Evolutionary conservation across 352 stramenopile genomes (phyloP), one percentile per base, ranked within the genome.

Genomic region (Pythium coloratum): DNA sequence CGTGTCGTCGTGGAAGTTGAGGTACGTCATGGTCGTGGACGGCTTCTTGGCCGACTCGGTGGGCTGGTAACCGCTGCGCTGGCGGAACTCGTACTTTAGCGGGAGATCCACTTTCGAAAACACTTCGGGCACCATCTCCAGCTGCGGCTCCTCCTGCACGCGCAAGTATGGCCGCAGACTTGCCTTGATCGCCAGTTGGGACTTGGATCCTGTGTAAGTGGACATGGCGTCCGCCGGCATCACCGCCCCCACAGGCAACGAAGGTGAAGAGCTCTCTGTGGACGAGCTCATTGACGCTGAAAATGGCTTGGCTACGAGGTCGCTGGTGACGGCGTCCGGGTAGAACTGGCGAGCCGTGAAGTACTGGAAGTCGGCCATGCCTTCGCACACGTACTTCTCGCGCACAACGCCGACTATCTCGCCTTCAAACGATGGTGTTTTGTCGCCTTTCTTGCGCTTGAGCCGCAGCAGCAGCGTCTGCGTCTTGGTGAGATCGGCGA

Each of bases 351-450:
- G 61, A 24, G 84, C 73, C 1, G 86, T 91, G 34, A 94, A 84
- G 72, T 90, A 94, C 72, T 94, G 86, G 70, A 92, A 94, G 67
- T 94, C 86, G 32, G 85, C 86, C 84, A 94, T 92, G 60, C 86
- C 86, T 71, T 94, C 83, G 61, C 86, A 93, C 50, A 93, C 83
- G 63, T 91, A 94, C 67, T 92, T 94, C 53, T 92, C 86, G 7
- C 72, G 71, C 34, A 90, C 75, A 50, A 93, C 62, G 0, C 82
- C 85, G 16, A 89, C 78, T n/a, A 93, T 72, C 28, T 89, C 63
- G 8, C 80, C 78, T 14, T 69, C 64, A 16, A 78, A 50, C 2
- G 49, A 55, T 1, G 28, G 46, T 28, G 46, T 47, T 2, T 30
- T 6, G 28, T 32, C 26, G 38, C 59, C 24, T 64, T 69, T 70